phyloP scores from a whole-genome alignment of 768 basidiomycete species.

The Austroboletus festivus region DNA sequence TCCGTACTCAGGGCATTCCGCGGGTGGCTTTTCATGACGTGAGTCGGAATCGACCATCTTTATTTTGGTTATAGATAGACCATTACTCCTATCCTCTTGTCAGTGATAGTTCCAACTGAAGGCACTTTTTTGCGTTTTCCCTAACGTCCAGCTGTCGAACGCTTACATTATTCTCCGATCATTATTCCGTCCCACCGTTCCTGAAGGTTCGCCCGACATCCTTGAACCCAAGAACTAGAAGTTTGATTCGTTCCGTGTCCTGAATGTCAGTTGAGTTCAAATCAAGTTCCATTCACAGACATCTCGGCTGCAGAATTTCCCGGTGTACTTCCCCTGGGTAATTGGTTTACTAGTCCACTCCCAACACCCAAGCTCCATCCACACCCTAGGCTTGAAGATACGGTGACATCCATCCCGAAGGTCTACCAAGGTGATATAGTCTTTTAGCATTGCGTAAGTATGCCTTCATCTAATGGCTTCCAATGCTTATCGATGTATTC shows the following conservation, averaged over 20 bases:
- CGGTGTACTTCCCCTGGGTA: conserved; percentile 35
- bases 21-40: conserved; percentile 74
- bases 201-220: conserved; percentile 40
- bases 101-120: conserved; percentile 16
- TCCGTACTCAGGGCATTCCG: conserved; percentile 65
- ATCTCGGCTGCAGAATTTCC: conserved; percentile 48
- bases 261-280: conserved; percentile 11
- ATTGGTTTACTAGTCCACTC: conserved; percentile 37
- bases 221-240: conserved; percentile 51
- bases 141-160: conserved; percentile 61
- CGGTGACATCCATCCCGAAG: conserved; percentile 68
- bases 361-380: conserved; percentile 61
- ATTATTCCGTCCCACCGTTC: conserved; percentile 61
- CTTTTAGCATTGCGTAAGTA: conserved; percentile 66
- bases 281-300: conserved; percentile 38
- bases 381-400: conserved; percentile 57
- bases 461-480: neutral
- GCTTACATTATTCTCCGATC: conserved; percentile 73
- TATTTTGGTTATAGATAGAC: too few species aligned
- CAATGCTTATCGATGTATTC: conserved; percentile 9
- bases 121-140: conserved; percentile 43
- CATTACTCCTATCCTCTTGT: too few species aligned
- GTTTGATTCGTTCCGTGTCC: conserved; percentile 38
- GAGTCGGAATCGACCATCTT: conserved; percentile 11
- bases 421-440: conserved; percentile 77